Evolutionary conservation across 1,284 basidiomycete genomes (phyloP).

Genomic region (Tilletia setariae): DNA sequence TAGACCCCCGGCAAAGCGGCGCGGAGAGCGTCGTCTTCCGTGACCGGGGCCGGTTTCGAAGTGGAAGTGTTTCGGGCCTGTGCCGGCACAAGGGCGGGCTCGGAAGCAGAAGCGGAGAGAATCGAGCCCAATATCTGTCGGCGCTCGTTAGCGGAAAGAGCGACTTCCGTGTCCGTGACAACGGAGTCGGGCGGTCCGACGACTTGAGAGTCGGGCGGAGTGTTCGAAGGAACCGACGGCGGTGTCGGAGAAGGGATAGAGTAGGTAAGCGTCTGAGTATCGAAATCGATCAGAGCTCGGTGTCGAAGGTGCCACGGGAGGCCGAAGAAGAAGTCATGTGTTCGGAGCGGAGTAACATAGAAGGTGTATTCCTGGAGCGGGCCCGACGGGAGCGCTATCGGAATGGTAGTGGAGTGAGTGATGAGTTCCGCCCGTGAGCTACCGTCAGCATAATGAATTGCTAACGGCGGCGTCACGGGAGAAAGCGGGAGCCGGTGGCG

Average conservation of each 20-base stretch:
- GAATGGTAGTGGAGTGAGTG: not conserved
- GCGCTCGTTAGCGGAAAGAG: not conserved
- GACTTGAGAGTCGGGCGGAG: not conserved
- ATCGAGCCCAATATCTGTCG: not conserved
- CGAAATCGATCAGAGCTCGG: not conserved
- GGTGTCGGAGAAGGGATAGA: not conserved
- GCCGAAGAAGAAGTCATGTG: conserved; percentile 1
- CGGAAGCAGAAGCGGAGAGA: not conserved
- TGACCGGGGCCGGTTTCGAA: too few species aligned
- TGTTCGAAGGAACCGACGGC: not conserved
- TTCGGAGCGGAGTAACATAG: not conserved
- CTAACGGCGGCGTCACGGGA: not conserved
- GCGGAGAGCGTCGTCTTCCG: not conserved
- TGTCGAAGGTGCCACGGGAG: not conserved
- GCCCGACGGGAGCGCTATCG: not conserved
- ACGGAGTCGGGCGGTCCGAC: too few species aligned
- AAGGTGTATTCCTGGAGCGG: not conserved
- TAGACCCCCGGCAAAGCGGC: not conserved
- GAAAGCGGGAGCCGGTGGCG: not conserved
- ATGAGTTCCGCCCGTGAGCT: not conserved
- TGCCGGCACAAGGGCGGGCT: not conserved
- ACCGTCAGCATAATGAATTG: not conserved
- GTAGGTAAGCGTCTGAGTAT: not conserved
- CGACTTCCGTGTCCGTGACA: not conserved
- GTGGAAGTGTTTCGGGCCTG: not conserved